Conservation (phyloP, 2,329 filamentous ascomycete species). For the Phaeosphaeria sp. region DNA sequence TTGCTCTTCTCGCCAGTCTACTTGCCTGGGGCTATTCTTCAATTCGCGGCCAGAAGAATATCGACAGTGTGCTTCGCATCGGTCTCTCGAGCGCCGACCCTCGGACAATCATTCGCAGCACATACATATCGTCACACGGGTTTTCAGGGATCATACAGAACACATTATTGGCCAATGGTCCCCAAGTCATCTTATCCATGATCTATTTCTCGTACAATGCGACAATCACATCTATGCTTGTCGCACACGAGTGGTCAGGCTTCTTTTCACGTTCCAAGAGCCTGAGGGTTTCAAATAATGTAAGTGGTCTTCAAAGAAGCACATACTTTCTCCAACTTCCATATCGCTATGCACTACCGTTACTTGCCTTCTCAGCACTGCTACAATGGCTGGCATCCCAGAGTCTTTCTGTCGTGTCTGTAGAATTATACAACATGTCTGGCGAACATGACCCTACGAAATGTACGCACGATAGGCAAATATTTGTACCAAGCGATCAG, state of each 20-base stretch:
- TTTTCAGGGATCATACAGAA: too few species aligned
- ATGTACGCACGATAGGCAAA: too few species aligned
- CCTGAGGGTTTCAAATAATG: neutral
- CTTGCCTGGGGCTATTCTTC: too few species aligned
- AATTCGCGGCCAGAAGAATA: too few species aligned
- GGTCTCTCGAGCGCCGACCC: too few species aligned
- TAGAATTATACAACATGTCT: neutral
- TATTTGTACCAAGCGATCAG: too few species aligned
- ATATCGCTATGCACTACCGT: neutral
- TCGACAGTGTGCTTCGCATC: too few species aligned
- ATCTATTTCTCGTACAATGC: constrained; percentile 3
- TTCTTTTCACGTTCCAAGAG: neutral
- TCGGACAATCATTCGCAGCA: too few species aligned
- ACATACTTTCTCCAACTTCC: neutral
- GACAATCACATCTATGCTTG: constrained; percentile 10
- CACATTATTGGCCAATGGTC: too few species aligned
- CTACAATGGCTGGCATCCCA: neutral
- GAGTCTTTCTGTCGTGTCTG: constrained; percentile 1
- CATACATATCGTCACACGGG: too few species aligned
- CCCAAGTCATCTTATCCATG: too few species aligned
- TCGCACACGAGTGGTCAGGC: neutral
- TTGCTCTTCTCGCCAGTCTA: too few species aligned
- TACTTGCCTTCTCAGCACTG: neutral
- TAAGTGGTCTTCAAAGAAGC: neutral
- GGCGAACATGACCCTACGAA: neutral